Evolutionary conservation across 169 alveolate species (phyloP), one percentile per base, ranked within the genome.

Genomic region (Plasmodium gaboni): DNA sequence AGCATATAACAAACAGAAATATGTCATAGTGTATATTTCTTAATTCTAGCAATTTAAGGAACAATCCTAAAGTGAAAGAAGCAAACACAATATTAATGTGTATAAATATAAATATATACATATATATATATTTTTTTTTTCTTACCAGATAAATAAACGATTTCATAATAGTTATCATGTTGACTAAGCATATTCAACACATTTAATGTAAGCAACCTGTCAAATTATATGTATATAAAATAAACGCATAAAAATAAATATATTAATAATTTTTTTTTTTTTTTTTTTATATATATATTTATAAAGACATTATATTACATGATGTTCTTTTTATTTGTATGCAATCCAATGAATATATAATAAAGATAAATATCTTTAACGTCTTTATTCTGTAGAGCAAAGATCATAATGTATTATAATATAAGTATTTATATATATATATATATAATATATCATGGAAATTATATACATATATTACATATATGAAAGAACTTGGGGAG

Each of bases 291-390:
- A 2, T 3, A 28, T 28, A 28, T 28, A 28, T 69, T 26, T 8
- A 42, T 38, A 22, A 71, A 50, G 2, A 17, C 46, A 48, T 15
- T 17, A 19, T 53, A 28, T 9, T 78, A 78, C 89, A 78, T 85
- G 13, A 85, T 68, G 24, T 42, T 44, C 53, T 70, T 70, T 32
- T 50, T 85, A 64, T 44, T 69, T 59, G 87, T 64, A 63, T 85
- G 91, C 12, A 85, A 42, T 38, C 91, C 91, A 38, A 64, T 46
- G 46, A 85, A 85, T 57, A 70, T 26, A 70, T 85, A 85, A 53
- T 85, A 85, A 38, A 85, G 69, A 63, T 69, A 85, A 38, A 85
- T 85, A 64, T 85, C 91, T 57, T 69, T 85, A 17, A 85, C 46
- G 17, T 51, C 74, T 42, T 85, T 85, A 3, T 85, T 50, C 91